phyloP scores from a whole-genome alignment of 2,329 filamentous ascomycete species.

The Botrytis cinerea region DNA sequence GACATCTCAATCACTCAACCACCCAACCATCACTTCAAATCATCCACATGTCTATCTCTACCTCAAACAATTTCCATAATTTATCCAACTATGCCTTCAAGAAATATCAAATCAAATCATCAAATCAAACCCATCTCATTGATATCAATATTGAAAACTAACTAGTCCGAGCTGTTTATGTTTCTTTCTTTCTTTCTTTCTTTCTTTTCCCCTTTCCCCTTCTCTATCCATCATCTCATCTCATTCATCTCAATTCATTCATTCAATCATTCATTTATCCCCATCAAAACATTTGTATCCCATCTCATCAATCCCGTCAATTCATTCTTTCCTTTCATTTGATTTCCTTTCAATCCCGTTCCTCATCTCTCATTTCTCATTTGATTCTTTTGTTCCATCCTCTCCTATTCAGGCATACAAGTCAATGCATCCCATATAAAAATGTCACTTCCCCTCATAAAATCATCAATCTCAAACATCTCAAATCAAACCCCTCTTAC shows the following conservation, averaged over 20 bases:
- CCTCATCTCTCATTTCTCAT: not conserved
- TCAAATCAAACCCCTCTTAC: slow-evolving; percentile 27
- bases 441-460: not conserved
- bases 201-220: not conserved
- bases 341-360: not conserved
- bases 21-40: too few species aligned
- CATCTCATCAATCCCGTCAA: not conserved
- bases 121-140: not conserved
- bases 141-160: slow-evolving; percentile 1
- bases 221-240: not conserved
- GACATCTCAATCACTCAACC: too few species aligned
- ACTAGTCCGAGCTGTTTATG: not conserved
- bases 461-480: not conserved
- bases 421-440: not conserved
- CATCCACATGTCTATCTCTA: too few species aligned
- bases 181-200: not conserved
- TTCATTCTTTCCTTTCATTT: not conserved
- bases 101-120: not conserved
- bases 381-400: not conserved
- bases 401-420: not conserved
- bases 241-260: not conserved
- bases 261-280: not conserved
- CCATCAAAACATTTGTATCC: not conserved
- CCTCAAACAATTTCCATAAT: too few species aligned
- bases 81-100: too few species aligned